Percentiles rank a stretch among this genome's conserved stretches.
Evolutionary conservation across 768 basidiomycete species (phyloP).

Genomic region (Tricholoma bakamatsutake): DNA sequence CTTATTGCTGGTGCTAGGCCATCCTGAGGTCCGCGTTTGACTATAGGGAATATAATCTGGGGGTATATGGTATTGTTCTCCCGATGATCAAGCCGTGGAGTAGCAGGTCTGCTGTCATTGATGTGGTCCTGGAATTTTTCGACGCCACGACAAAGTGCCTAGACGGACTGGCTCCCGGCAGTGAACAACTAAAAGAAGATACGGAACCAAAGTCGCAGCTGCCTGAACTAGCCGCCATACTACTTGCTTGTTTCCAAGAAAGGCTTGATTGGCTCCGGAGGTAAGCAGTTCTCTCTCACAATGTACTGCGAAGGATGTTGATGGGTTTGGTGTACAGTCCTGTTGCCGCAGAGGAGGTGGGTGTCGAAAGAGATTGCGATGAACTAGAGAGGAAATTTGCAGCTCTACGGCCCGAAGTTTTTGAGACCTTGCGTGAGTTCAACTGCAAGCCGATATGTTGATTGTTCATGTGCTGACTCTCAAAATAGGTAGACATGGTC

Average conservation of each 20-base stretch:
- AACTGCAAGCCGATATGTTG: neutral
- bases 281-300: slow-evolving; percentile 22
- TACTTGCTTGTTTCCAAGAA: slow-evolving; percentile 66
- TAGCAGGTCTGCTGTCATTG: slow-evolving; percentile 60
- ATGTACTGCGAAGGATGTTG: neutral
- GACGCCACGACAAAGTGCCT: slow-evolving; percentile 49
- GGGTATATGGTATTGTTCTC: slow-evolving; percentile 71
- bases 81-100: slow-evolving; percentile 83
- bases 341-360: slow-evolving; percentile 40
- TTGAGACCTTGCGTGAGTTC: slow-evolving; percentile 73
- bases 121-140: slow-evolving; percentile 68
- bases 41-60: slow-evolving; percentile 65
- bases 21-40: slow-evolving; percentile 67
- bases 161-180: slow-evolving; percentile 30
- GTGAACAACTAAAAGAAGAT: slow-evolving; percentile 16
- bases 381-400: slow-evolving; percentile 64
- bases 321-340: slow-evolving; percentile 27
- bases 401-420: slow-evolving; percentile 66
- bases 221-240: slow-evolving; percentile 54
- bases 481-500: slow-evolving; percentile 55
- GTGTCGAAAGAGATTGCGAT: slow-evolving; percentile 48
- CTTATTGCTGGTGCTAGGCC: slow-evolving; percentile 37
- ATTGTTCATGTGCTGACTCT: neutral
- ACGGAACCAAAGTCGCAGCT: slow-evolving; percentile 48
- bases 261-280: slow-evolving; percentile 64